Conservation (phyloP, 2,329 filamentous ascomycete genomes). For the Calycina herbarum region DNA sequence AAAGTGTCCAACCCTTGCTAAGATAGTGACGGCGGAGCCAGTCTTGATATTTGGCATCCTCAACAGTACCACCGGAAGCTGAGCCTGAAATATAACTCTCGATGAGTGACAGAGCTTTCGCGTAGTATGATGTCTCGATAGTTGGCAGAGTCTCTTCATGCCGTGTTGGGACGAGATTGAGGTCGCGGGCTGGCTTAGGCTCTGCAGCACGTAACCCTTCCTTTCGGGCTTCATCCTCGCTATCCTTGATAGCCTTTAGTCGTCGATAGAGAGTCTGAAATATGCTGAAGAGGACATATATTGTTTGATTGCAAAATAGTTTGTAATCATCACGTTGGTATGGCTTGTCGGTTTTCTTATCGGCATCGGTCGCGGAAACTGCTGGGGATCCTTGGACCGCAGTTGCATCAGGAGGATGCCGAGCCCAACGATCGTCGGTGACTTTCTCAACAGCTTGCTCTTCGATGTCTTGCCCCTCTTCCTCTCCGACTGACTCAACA, state of each 20-base stretch:
- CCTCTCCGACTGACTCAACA: slow-evolving; percentile 72
- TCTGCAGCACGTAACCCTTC: slow-evolving; percentile 73
- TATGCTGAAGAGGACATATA: slow-evolving; percentile 93
- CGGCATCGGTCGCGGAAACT: slow-evolving; percentile 56
- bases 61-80: slow-evolving; percentile 64
- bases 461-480: slow-evolving; percentile 68
- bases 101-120: slow-evolving; percentile 79
- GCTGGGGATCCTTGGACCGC: slow-evolving; percentile 56
- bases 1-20: slow-evolving; percentile 87
- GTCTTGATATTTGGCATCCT: slow-evolving; percentile 83
- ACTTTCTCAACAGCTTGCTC: slow-evolving; percentile 61
- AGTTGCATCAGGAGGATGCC: slow-evolving; percentile 57
- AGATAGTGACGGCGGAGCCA: slow-evolving; percentile 90
- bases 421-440: slow-evolving; percentile 65
- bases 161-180: slow-evolving; percentile 77
- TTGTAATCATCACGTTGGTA: slow-evolving; percentile 82
- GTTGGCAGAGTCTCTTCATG: slow-evolving; percentile 62
- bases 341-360: slow-evolving; percentile 73
- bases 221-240: slow-evolving; percentile 69
- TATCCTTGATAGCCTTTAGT: slow-evolving; percentile 78
- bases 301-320: slow-evolving; percentile 85
- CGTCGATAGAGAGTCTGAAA: slow-evolving; percentile 90
- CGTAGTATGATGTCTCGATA: slow-evolving; percentile 71
- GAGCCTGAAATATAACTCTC: slow-evolving; percentile 68
- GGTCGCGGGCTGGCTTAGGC: slow-evolving; percentile 77